A percentile compares a stretch with the other conserved stretches of the same genome.
phyloP scores from a whole-genome alignment of 257 asterid species.

The Jacaranda mimosifolia region DNA sequence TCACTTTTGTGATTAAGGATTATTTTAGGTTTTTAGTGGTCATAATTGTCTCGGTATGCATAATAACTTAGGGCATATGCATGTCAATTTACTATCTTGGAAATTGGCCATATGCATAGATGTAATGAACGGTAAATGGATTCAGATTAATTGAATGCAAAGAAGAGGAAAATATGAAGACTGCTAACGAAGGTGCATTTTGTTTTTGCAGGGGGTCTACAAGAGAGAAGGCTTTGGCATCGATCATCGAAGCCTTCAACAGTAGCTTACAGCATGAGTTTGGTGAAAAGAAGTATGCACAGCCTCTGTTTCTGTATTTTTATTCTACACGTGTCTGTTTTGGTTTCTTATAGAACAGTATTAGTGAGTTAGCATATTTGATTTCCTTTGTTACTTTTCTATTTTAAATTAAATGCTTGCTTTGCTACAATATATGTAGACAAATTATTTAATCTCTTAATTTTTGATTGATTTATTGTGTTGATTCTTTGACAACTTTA shows the following conservation, averaged over 20 bases:
- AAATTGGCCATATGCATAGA: not conserved
- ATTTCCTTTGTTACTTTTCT: not conserved
- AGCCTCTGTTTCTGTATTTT: not conserved
- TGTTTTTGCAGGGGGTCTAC: slow-evolving; percentile 77
- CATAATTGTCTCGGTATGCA: not conserved
- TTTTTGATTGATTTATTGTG: not conserved
- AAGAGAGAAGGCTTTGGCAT: slow-evolving; percentile 82
- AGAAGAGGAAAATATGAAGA: not conserved
- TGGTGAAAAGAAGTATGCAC: slow-evolving; percentile 73
- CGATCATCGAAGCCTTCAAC: slow-evolving; percentile 74
- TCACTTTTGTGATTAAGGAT: not conserved
- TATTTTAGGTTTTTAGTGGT: not conserved
- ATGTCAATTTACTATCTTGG: not conserved
- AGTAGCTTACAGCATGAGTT: slow-evolving; percentile 74
- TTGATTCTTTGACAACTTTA: not conserved
- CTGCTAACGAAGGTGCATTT: not conserved
- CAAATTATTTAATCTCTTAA: not conserved
- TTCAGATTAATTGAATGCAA: not conserved
- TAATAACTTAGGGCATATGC: not conserved
- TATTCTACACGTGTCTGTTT: slow-evolving; percentile 9
- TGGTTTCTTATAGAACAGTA: not conserved
- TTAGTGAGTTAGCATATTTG: not conserved
- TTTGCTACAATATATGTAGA: not conserved
- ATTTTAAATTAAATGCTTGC: not conserved
- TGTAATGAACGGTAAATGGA: slow-evolving; percentile 6